Evolutionary conservation across 2,329 filamentous ascomycete genomes (phyloP), one percentile per base, ranked within the genome.

Genomic region (Geosmithia putterillii): DNA sequence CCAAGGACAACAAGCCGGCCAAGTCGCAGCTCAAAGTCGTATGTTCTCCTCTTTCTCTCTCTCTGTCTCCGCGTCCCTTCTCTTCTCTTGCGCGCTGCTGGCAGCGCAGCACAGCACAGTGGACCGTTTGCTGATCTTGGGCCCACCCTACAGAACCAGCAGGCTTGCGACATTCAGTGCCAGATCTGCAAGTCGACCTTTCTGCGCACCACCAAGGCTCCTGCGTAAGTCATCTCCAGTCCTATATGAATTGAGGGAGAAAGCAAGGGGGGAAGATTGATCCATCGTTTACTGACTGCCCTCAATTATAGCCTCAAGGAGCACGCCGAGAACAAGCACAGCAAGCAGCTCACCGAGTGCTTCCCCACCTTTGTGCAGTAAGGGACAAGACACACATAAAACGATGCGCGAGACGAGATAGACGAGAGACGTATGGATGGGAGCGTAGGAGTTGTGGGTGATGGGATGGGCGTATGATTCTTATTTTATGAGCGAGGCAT

Each of bases 101-200:
- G n/a, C n/a, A n/a, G n/a, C n/a, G n/a, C n/a, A n/a, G n/a, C n/a
- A n/a, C n/a, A n/a, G n/a, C n/a, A n/a, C n/a, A n/a, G n/a, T n/a
- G n/a, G n/a, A n/a, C 38, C 38, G 7, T n/a, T n/a, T 40, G 38
- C 14, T 19, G 38, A 18, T 20, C 19, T 7, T 18, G 19, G 8
- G 2, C 40, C 32, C 21, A 15, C 21, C 22, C 9, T 34, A 47
- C 51, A 85, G 81, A 88, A 88, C 67, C 70, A 74, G 53, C 70
- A 80, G 52, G 83, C 84, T 46, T 83, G 79, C 69, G 80, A 75
- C 57, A 85, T 88, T 62, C 81, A 86, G 63, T 89, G 84, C 73
- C 66, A 75, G 51, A 70, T 79, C 55, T 89, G 84, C 81, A 83
- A 80, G 65, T 75, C 81, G 53, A 84, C 82, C 23, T 88, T 89